Percentiles rank a stretch among this genome's conserved stretches.
Evolutionary conservation across 2,329 filamentous ascomycete genomes (phyloP).

Genomic region (Apiospora phragmitis): DNA sequence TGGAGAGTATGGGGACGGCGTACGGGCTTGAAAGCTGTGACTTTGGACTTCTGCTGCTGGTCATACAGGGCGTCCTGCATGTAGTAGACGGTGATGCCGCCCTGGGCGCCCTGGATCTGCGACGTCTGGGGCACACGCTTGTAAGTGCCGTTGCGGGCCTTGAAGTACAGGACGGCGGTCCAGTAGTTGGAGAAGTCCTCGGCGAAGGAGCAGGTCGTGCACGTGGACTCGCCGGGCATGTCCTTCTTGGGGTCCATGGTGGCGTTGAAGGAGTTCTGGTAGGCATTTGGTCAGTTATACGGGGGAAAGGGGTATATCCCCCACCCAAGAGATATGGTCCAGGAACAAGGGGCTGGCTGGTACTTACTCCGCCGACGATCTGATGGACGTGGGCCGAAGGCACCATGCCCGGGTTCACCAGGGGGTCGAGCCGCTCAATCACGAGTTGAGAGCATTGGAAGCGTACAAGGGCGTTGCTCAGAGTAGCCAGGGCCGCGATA

Average conservation of each 20-base stretch:
- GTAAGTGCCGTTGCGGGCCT: slow-evolving; percentile 38
- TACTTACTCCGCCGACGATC: slow-evolving; percentile 27
- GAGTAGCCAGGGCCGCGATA: neutral
- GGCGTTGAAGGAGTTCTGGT: slow-evolving; percentile 32
- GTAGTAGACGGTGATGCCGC: slow-evolving; percentile 36
- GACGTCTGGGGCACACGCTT: slow-evolving; percentile 32
- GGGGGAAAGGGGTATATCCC: no score
- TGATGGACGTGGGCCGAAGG: slow-evolving; percentile 35
- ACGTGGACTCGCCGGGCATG: slow-evolving; percentile 32
- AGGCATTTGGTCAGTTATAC: neutral
- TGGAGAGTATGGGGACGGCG: neutral
- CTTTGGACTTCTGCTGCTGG: slow-evolving; percentile 23
- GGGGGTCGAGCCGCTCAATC: slow-evolving; percentile 33
- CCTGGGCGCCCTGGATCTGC: slow-evolving; percentile 30
- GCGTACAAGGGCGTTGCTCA: slow-evolving; percentile 21
- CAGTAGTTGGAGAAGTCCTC: slow-evolving; percentile 45
- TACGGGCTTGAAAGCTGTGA: slow-evolving; percentile 31
- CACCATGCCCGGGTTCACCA: slow-evolving; percentile 30
- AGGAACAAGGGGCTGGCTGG: neutral
- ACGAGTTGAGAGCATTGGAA: slow-evolving; percentile 37
- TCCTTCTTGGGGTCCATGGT: slow-evolving; percentile 21
- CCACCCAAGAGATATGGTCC: no score
- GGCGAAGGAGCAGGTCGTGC: slow-evolving; percentile 43
- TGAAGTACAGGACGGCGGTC: slow-evolving; percentile 42
- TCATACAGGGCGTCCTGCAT: slow-evolving; percentile 28